phyloP scores from a whole-genome alignment of 148 eudicot genomes.

The Rhododendron molle region DNA sequence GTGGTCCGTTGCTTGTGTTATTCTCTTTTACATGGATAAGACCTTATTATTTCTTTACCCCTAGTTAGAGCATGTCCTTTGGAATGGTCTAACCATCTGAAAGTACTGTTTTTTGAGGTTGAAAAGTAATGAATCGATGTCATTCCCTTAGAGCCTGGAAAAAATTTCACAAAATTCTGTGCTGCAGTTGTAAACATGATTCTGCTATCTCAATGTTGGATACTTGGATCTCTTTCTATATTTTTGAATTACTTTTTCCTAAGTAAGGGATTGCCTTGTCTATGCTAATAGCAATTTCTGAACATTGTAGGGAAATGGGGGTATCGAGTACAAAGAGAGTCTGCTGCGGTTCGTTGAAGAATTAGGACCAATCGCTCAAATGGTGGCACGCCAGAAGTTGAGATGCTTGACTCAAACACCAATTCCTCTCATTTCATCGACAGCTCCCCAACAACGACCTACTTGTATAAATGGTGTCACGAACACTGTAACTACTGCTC shows the following conservation, averaged over 20 bases:
- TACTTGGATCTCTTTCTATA: not conserved
- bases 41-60: not conserved
- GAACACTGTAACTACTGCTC: not conserved
- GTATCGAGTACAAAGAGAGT: slow-evolving; percentile 14
- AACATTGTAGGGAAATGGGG: slow-evolving; percentile 8
- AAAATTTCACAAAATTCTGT: not conserved
- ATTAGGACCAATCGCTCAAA: slow-evolving; percentile 19
- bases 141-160: not conserved
- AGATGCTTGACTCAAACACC: not conserved
- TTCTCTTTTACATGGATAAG: not conserved
- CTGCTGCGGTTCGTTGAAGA: slow-evolving; percentile 8
- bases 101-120: not conserved
- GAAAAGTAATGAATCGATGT: not conserved
- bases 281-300: not conserved
- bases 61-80: not conserved
- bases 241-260: not conserved
- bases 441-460: not conserved
- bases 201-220: not conserved
- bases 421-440: not conserved
- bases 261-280: not conserved
- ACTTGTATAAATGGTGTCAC: not conserved
- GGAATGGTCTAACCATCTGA: not conserved
- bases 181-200: not conserved
- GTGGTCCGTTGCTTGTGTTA: not conserved
- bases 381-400: slow-evolving; percentile 8